Conservation (phyloP, 2,329 filamentous ascomycete genomes). For the Penicillium polonicum region DNA sequence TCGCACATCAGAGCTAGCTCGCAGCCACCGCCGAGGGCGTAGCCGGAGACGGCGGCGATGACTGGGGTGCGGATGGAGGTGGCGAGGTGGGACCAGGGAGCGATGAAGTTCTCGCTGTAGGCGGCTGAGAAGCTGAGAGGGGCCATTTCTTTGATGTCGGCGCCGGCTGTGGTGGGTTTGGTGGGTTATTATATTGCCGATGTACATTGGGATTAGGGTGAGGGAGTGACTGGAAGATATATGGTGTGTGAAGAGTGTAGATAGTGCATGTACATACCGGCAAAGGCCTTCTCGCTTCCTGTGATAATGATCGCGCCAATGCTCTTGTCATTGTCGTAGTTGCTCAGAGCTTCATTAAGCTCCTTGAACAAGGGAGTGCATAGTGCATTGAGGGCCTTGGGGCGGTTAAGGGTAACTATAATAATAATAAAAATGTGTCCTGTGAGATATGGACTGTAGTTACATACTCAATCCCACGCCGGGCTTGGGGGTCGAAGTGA, state of each 20-base stretch:
- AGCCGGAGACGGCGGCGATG: conserved; percentile 89
- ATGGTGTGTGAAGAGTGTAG: not conserved
- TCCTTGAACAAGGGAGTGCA: conserved; percentile 87
- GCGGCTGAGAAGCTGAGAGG: conserved; percentile 84
- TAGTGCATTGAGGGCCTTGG: conserved; percentile 92
- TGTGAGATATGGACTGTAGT: not conserved
- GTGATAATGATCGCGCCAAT: conserved; percentile 81
- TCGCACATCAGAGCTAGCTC: conserved; percentile 98
- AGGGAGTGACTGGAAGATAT: not conserved
- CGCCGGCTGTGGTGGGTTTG: conserved; percentile 60
- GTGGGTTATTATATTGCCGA: not conserved
- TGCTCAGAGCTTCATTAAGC: conserved; percentile 73
- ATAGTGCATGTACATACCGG: conserved; percentile 46
- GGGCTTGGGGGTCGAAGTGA: conserved; percentile 78
- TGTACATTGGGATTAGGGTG: not conserved
- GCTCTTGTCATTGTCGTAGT: conserved; percentile 67
- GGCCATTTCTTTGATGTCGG: conserved; percentile 99
- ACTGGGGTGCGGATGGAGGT: conserved; percentile 87
- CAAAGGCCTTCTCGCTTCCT: conserved; percentile 85
- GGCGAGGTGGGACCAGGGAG: conserved; percentile 85
- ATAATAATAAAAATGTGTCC: not conserved
- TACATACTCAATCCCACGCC: conserved; percentile 80
- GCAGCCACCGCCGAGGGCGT: conserved; percentile 91
- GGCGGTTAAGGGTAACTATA: conserved; percentile 85
- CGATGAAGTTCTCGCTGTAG: conserved; percentile 89